A percentile compares a stretch with the other conserved stretches of the same genome.
Evolutionary conservation across 1,139 yeast genomes (phyloP).

Genomic region (Yamadazyma blattariae): DNA sequence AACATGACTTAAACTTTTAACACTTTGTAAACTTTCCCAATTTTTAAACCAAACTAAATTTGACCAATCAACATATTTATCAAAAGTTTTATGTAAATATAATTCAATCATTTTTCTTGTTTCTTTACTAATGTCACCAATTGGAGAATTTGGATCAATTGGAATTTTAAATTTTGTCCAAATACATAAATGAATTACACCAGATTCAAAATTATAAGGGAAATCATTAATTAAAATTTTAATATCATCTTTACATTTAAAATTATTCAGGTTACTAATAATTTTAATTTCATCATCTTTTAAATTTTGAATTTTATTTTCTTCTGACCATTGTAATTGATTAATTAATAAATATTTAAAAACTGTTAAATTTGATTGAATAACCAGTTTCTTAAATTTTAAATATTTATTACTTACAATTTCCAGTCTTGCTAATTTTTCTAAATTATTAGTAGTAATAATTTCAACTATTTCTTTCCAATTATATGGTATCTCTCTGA

Average conservation of each 20-base stretch:
- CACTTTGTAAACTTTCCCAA: slow-evolving; percentile 60
- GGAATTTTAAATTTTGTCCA: slow-evolving; percentile 40
- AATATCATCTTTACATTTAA: slow-evolving; percentile 21
- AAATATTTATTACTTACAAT: slow-evolving; percentile 31
- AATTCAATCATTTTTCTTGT: slow-evolving; percentile 35
- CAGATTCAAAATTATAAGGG: slow-evolving; percentile 39
- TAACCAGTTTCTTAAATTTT: slow-evolving; percentile 31
- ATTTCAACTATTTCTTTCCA: slow-evolving; percentile 38
- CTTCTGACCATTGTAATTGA: slow-evolving; percentile 32
- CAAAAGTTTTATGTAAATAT: slow-evolving; percentile 45
- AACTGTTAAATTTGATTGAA: slow-evolving; percentile 23
- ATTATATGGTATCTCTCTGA: slow-evolving; percentile 26
- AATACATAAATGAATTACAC: slow-evolving; percentile 39
- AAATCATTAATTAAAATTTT: slow-evolving; percentile 39
- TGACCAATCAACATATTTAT: slow-evolving; percentile 30
- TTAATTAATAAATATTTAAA: slow-evolving; percentile 36
- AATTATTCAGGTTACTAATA: slow-evolving; percentile 17
- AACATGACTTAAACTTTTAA: slow-evolving; percentile 54
- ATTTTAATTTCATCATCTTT: slow-evolving; percentile 21
- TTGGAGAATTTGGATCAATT: slow-evolving; percentile 26
- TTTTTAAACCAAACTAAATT: slow-evolving; percentile 60
- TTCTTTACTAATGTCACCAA: slow-evolving; percentile 44
- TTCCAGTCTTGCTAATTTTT: slow-evolving; percentile 39
- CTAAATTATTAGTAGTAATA: slow-evolving; percentile 30
- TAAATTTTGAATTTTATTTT: slow-evolving; percentile 17